A percentile compares a stretch with the other conserved stretches of the same genome.
Conservation (phyloP, 805 yeast species). For the Spencermartinsiella europaea region DNA sequence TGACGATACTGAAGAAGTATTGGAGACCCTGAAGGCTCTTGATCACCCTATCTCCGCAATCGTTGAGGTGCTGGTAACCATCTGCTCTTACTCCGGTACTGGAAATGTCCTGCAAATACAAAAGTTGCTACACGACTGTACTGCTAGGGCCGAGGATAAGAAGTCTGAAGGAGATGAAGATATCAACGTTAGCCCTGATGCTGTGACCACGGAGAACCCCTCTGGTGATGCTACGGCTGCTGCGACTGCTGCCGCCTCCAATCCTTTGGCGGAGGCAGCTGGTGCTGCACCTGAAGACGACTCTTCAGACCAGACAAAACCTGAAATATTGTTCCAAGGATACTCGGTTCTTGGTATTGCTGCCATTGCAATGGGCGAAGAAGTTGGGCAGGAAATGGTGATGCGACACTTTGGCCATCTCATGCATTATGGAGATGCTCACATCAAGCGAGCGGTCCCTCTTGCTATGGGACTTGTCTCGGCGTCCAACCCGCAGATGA, state of each 20-base stretch:
- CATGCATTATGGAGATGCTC: conserved; percentile 94
- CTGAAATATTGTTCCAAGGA: conserved; percentile 64
- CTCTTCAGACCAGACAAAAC: conserved; percentile 34
- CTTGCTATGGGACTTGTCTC: conserved; percentile 96
- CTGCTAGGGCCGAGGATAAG: conserved; percentile 52
- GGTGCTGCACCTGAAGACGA: conserved; percentile 25
- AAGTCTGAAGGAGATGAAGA: conserved; percentile 55
- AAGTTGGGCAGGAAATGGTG: conserved; percentile 95
- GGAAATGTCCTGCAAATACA: conserved; percentile 96
- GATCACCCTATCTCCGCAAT: conserved; percentile 92
- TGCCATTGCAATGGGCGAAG: conserved; percentile 94
- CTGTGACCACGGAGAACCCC: conserved; percentile 20
- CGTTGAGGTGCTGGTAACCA: conserved; percentile 80
- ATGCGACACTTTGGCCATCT: conserved; percentile 94
- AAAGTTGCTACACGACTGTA: conserved; percentile 80
- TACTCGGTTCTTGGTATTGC: conserved; percentile 95
- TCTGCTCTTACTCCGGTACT: conserved; percentile 95
- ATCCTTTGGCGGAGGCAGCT: conserved; percentile 25
- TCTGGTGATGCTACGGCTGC: conserved; percentile 19
- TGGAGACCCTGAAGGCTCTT: conserved; percentile 90
- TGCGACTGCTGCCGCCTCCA: conserved; percentile 8
- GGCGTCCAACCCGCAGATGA: conserved; percentile 92
- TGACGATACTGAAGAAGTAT: conserved; percentile 83
- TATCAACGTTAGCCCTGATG: conserved; percentile 20
- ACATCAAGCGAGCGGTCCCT: conserved; percentile 91